These are phyloP conservation scores for Lactarius hengduanensis DNA, from an alignment of 768 basidiomycete genomes.

Conservation along the genomic window DNA sequence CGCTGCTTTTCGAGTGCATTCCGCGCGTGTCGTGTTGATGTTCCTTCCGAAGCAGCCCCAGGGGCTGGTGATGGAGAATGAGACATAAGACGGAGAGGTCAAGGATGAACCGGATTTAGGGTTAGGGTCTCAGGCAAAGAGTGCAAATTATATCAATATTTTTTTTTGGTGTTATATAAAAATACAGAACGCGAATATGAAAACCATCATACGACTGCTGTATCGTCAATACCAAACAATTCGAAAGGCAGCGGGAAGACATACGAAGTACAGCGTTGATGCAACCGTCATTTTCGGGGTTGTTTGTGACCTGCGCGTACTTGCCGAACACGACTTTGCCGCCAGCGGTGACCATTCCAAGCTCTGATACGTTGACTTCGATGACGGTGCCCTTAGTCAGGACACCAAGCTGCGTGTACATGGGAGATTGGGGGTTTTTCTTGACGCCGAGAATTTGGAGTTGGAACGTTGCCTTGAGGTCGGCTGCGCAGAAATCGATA, in stretches of 20 bases:
- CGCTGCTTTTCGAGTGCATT: conserved; percentile 54
- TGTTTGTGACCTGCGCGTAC: conserved; percentile 92
- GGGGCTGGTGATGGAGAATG: conserved; percentile 35
- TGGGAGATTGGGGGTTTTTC: conserved; percentile 99
- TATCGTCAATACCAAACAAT: background rate
- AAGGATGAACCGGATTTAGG: conserved; percentile 9
- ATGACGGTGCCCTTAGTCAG: conserved; percentile 98
- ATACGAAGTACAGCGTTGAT: conserved; percentile 90
- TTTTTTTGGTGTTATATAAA: background rate
- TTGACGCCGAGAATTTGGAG: conserved; percentile 96
- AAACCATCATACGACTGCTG: conserved; percentile 19
- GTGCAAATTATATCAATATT: background rate
- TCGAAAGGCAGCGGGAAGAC: conserved; percentile 35
- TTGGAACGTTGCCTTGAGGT: conserved; percentile 98
- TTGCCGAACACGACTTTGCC: conserved; percentile 94
- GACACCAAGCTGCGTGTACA: conserved; percentile 95
- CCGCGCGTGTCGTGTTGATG: conserved; percentile 43
- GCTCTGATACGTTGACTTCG: conserved; percentile 98
- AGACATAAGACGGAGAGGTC: conserved; percentile 28
- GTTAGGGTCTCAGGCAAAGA: conserved; percentile 17
- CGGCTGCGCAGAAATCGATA: conserved; percentile 55
- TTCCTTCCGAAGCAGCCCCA: conserved; percentile 26
- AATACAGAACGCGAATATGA: conserved; percentile 7
- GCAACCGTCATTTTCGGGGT: conserved; percentile 95
- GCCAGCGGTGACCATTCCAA: conserved; percentile 96